Conservation (phyloP, 2,329 filamentous ascomycete genomes). For the Colletotrichum sp. region DNA sequence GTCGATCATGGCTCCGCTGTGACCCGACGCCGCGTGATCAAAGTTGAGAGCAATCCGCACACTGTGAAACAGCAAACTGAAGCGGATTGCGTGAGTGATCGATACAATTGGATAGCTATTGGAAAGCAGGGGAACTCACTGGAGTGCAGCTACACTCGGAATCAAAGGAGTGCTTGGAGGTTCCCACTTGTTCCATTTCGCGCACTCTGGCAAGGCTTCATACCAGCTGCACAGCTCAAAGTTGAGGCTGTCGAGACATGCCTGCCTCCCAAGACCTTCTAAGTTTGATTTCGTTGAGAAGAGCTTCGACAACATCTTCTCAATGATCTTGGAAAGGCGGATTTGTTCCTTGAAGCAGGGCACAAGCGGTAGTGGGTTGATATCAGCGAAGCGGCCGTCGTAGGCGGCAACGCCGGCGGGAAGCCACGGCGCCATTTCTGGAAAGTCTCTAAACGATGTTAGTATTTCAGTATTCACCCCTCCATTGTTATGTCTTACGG, state of each 20-base stretch:
- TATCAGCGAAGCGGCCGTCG: neutral
- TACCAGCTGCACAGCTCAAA: conserved; percentile 24
- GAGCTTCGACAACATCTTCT: conserved; percentile 24
- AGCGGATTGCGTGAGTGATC: neutral
- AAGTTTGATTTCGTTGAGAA: neutral
- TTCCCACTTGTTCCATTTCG: conserved; percentile 27
- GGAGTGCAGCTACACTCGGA: conserved; percentile 22
- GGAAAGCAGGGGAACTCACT: conserved; percentile 13
- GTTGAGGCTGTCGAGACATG: conserved; percentile 19
- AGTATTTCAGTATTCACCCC: fast-evolving
- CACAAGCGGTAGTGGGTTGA: conserved; percentile 16
- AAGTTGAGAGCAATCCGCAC: conserved; percentile 28
- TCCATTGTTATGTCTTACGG: neutral
- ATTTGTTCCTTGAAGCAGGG: conserved; percentile 26
- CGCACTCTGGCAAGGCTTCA: conserved; percentile 20
- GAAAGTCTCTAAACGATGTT: conserved; percentile 16
- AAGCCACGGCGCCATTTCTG: conserved; percentile 26
- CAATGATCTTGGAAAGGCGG: conserved; percentile 21
- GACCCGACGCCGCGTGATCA: conserved; percentile 12
- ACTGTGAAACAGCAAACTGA: conserved; percentile 25
- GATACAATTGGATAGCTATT: no score
- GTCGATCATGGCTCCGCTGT: neutral
- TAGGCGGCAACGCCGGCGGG: conserved; percentile 24
- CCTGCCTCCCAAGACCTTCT: neutral
- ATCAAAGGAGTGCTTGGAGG: conserved; percentile 8